Conservation (phyloP, 2,329 filamentous ascomycete genomes). For the Penicillium sp. region DNA sequence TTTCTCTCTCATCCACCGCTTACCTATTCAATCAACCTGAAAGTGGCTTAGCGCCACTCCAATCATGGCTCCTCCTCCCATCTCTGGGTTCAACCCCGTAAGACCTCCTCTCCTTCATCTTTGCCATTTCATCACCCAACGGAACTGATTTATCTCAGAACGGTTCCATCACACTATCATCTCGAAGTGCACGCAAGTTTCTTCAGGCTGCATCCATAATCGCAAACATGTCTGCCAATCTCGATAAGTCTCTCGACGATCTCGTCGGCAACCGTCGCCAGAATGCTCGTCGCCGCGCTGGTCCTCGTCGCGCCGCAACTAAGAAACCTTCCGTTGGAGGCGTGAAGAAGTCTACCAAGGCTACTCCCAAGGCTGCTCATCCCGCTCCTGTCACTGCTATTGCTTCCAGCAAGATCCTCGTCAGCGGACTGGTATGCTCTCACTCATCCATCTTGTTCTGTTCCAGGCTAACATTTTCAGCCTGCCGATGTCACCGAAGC, state of each 20-base stretch:
- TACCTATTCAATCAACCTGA: not conserved
- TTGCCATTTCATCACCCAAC: not conserved
- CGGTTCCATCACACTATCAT: not conserved
- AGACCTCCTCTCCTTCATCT: not conserved
- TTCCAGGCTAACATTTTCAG: slow-evolving; percentile 59
- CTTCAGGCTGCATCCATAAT: not conserved
- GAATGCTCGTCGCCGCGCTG: slow-evolving; percentile 51
- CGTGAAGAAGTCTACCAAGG: slow-evolving; percentile 70
- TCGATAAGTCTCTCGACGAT: slow-evolving; percentile 96
- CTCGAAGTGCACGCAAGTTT: too few relatives aligned
- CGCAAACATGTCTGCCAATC: slow-evolving; percentile 81
- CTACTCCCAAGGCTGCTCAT: slow-evolving; percentile 56
- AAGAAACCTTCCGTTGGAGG: slow-evolving; percentile 73
- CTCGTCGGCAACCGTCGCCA: slow-evolving; percentile 78
- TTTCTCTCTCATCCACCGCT: not conserved
- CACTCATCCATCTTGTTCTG: not conserved
- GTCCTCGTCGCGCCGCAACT: slow-evolving; percentile 48
- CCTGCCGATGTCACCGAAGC: slow-evolving; percentile 93
- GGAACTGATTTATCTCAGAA: slow-evolving; percentile 16
- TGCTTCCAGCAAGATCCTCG: slow-evolving; percentile 93
- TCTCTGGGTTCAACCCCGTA: not conserved
- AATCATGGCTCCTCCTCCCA: not conserved
- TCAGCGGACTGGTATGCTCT: slow-evolving; percentile 92
- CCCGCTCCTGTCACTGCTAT: slow-evolving; percentile 63
- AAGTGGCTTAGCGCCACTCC: not conserved